phyloP scores from a whole-genome alignment of 257 asterid genomes.

The Verbena officinalis region DNA sequence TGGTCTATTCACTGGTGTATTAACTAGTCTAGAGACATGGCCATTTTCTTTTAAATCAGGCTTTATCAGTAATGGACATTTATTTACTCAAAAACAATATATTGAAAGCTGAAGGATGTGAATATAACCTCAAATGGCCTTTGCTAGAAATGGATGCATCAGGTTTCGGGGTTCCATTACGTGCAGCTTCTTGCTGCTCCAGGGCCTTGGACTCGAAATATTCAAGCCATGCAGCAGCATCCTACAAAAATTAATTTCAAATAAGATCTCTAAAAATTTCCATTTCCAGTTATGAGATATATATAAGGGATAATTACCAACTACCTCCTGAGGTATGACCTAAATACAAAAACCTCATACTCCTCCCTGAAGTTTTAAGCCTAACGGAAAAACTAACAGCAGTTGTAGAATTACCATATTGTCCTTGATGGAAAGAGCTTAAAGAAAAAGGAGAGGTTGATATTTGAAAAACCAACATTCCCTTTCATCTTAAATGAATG shows the following conservation, averaged over 20 bases:
- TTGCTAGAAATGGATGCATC: slow-evolving; percentile 91
- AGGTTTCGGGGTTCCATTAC: slow-evolving; percentile 81
- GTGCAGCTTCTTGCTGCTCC: slow-evolving; percentile 92
- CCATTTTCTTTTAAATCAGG: slow-evolving; percentile 11
- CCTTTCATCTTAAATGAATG: too few species aligned
- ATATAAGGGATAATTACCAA: too few species aligned
- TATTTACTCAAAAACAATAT: slow-evolving; percentile 13
- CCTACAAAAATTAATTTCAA: slow-evolving; percentile 45
- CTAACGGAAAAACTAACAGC: too few species aligned
- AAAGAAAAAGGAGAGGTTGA: too few species aligned
- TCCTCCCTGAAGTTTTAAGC: too few species aligned
- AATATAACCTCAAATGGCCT: slow-evolving; percentile 74
- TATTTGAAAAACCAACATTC: too few species aligned
- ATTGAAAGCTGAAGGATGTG: slow-evolving; percentile 4
- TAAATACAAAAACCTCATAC: too few species aligned
- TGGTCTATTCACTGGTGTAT: background rate
- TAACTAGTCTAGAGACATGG: background rate
- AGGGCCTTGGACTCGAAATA: slow-evolving; percentile 85
- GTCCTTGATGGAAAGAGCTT: too few species aligned
- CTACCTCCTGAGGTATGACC: too few species aligned
- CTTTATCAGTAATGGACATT: background rate
- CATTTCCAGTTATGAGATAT: too few species aligned
- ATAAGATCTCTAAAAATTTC: slow-evolving; percentile 19
- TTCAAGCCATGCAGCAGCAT: slow-evolving; percentile 94
- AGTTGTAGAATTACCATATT: too few species aligned